Conservation (phyloP, 495 filamentous ascomycete species). For the Penicillium bialowiezense region DNA sequence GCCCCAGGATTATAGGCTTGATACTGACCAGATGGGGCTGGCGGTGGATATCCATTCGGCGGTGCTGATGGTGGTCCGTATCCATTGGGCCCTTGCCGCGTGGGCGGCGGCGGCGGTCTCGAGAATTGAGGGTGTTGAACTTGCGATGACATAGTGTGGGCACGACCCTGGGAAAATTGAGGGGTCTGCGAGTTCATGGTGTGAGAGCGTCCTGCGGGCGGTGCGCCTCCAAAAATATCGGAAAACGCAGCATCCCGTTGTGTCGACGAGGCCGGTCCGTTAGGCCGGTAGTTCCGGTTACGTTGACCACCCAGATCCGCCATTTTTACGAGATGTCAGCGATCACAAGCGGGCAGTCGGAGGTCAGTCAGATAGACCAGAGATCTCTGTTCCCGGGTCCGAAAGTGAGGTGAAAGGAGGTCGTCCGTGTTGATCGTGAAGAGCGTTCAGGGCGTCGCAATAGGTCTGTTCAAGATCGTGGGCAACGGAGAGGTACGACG, state of each 20-base stretch:
- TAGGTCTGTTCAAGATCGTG: constrained; percentile 37
- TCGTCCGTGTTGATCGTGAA: constrained; percentile 39
- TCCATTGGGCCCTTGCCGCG: constrained; percentile 55
- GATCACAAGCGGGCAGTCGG: constrained; percentile 1
- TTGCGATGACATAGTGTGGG: constrained; percentile 82
- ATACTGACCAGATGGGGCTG: constrained; percentile 39
- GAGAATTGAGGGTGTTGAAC: constrained; percentile 48
- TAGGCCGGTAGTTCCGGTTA: constrained; percentile 65
- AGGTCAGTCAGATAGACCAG: constrained; percentile 2
- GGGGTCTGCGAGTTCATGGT: constrained; percentile 74
- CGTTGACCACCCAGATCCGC: constrained; percentile 79
- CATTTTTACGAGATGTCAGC: constrained; percentile 50
- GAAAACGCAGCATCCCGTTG: constrained; percentile 95
- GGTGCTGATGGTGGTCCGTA: constrained; percentile 41
- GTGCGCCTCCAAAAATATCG: constrained; percentile 89
- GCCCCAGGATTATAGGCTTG: constrained; percentile 45
- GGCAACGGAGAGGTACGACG: constrained; percentile 25
- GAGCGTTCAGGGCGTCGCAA: constrained; percentile 40
- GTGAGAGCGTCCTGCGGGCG: constrained; percentile 82
- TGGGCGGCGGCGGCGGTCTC: constrained; percentile 52
- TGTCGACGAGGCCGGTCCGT: constrained; percentile 65
- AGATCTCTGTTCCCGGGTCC: constrained; percentile 2
- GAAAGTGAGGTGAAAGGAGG: constrained; percentile 16
- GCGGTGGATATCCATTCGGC: constrained; percentile 37
- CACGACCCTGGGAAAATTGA: constrained; percentile 60